These are phyloP conservation scores for Axilococcus clingmanii DNA, from an alignment of 139 green algal genomes.

Conservation along the genomic window DNA sequence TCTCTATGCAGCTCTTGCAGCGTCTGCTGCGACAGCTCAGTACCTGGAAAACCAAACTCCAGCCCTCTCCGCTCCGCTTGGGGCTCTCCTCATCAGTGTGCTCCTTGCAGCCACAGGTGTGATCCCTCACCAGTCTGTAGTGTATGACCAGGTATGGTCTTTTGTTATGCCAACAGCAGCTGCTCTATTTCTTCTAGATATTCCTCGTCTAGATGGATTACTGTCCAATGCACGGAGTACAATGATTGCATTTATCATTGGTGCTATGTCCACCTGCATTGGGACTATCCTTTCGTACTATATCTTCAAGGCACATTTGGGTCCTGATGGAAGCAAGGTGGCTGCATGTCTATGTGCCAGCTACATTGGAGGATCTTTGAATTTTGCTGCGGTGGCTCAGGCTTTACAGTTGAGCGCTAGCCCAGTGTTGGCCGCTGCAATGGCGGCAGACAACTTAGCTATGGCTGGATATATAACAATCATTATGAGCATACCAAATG, in stretches of 20 bases:
- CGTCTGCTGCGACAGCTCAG: slow-evolving; percentile 1
- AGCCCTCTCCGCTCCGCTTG: slow-evolving; percentile 21
- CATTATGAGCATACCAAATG: slow-evolving; percentile 35
- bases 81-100: slow-evolving; percentile 34
- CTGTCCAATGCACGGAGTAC: slow-evolving; percentile 19
- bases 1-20: too few species aligned
- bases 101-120: slow-evolving; percentile 12
- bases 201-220: slow-evolving; percentile 22
- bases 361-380: slow-evolving; percentile 72
- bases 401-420: slow-evolving; percentile 23
- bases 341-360: slow-evolving; percentile 55
- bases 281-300: slow-evolving; percentile 41
- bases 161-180: slow-evolving; percentile 54
- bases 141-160: slow-evolving; percentile 42
- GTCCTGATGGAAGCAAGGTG: slow-evolving; percentile 40
- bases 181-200: slow-evolving; percentile 26
- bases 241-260: slow-evolving; percentile 49
- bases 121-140: slow-evolving; percentile 12
- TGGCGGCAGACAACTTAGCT: slow-evolving; percentile 66
- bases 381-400: slow-evolving; percentile 63
- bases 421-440: slow-evolving; percentile 36
- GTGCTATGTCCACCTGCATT: slow-evolving; percentile 32
- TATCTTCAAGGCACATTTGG: slow-evolving; percentile 33
- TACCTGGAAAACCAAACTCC: slow-evolving; percentile 24
- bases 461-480: slow-evolving; percentile 57